These are phyloP conservation scores for Tuber indicum DNA, from an alignment of 495 filamentous ascomycete species.

Conservation along the genomic window DNA sequence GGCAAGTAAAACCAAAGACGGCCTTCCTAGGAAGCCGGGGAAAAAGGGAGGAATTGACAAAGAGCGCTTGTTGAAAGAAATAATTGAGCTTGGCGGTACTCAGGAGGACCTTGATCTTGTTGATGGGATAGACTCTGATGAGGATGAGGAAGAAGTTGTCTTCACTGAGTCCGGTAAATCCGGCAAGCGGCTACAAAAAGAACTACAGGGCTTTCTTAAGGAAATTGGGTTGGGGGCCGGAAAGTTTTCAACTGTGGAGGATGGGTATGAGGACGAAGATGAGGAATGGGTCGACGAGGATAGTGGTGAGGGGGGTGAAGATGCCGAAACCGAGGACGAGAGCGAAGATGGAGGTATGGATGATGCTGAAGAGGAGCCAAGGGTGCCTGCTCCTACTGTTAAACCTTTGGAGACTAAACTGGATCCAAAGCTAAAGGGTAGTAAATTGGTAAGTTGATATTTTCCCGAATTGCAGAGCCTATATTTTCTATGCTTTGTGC, in stretches of 20 bases:
- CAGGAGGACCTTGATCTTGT: constrained; percentile 50
- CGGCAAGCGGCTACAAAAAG: constrained; percentile 25
- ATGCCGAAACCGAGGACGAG: constrained; percentile 24
- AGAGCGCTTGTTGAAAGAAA: constrained; percentile 58
- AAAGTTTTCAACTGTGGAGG: constrained; percentile 39
- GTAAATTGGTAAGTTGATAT: constrained; percentile 33
- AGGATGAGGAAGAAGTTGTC: constrained; percentile 34
- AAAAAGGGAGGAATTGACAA: constrained; percentile 36
- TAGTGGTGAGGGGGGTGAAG: constrained; percentile 11
- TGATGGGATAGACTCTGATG: constrained; percentile 36
- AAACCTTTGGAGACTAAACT: constrained; percentile 14
- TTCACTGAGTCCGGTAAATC: constrained; percentile 16
- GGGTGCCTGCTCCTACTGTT: constrained; percentile 23
- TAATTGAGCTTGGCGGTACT: constrained; percentile 68
- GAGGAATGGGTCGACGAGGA: constrained; percentile 29
- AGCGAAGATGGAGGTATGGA: constrained; percentile 39
- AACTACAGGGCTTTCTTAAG: constrained; percentile 37
- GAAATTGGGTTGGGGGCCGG: constrained; percentile 37
- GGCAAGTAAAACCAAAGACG: constrained; percentile 10
- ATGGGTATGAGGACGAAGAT: constrained; percentile 41
- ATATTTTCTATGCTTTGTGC: constrained; percentile 5
- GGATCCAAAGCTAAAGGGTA: constrained; percentile 17
- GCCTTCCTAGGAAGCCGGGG: constrained; percentile 12
- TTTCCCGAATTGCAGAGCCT: background rate
- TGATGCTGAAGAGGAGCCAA: constrained; percentile 45